Conservation (phyloP, 2,329 filamentous ascomycete species). For the Beauveria bassiana region DNA sequence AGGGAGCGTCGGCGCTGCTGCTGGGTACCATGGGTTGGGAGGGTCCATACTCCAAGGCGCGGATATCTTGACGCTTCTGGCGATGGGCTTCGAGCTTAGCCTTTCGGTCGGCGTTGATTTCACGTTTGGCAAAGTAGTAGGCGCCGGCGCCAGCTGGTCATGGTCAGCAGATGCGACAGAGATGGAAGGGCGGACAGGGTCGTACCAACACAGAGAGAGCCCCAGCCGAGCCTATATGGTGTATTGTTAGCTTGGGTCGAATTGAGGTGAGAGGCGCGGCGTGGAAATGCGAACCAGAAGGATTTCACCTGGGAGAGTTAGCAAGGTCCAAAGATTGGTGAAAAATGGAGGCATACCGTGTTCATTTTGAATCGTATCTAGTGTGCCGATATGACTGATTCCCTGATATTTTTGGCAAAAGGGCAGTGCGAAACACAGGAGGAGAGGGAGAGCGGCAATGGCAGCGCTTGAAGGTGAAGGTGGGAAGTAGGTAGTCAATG, state of each 20-base stretch:
- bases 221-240: constrained; percentile 73
- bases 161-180: constrained; percentile 14
- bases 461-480: neutral
- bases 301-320: constrained; percentile 45
- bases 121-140: constrained; percentile 92
- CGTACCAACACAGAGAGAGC: constrained; percentile 74
- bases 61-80: constrained; percentile 52
- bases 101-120: constrained; percentile 84
- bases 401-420: neutral
- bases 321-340: neutral
- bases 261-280: neutral
- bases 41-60: constrained; percentile 44
- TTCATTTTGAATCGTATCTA: constrained; percentile 36
- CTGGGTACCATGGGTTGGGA: constrained; percentile 28
- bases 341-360: constrained; percentile 36
- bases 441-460: neutral
- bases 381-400: neutral
- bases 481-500: neutral
- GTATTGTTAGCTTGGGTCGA: constrained; percentile 3
- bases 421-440: neutral
- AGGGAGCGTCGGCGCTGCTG: constrained; percentile 14
- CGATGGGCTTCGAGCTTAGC: constrained; percentile 60
- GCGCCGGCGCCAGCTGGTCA: constrained; percentile 72
- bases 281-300: constrained; percentile 48
- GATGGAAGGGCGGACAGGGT: too few relatives aligned